phyloP scores from a whole-genome alignment of 1,139 yeast species.

The Lodderomyces parapsilosis region DNA sequence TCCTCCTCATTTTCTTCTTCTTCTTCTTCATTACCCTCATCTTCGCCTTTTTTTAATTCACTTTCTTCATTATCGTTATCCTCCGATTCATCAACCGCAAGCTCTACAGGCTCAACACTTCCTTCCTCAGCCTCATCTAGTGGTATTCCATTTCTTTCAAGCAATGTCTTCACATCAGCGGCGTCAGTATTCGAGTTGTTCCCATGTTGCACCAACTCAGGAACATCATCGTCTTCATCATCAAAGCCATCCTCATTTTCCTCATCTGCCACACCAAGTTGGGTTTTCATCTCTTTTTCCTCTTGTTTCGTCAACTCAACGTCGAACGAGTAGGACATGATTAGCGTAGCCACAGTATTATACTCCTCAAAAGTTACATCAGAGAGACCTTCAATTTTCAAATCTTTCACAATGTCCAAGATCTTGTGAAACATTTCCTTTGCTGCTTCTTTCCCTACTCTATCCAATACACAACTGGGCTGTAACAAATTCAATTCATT shows the following conservation, averaged over 20 bases:
- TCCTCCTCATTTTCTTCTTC: constrained; percentile 9
- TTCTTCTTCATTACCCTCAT: not conserved
- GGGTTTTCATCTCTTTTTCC: constrained; percentile 9
- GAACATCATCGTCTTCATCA: not conserved
- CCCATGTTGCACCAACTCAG: constrained; percentile 8
- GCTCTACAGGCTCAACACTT: not conserved
- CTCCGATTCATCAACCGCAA: not conserved
- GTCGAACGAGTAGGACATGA: constrained; percentile 48
- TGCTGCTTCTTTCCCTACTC: constrained; percentile 74
- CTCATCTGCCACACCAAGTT: not conserved
- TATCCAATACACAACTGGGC: constrained; percentile 69
- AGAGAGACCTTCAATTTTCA: constrained; percentile 19
- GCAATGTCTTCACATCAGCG: not conserved
- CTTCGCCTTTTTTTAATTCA: not conserved
- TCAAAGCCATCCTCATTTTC: constrained; percentile 7
- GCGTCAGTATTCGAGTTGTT: not conserved
- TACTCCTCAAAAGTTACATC: constrained; percentile 55
- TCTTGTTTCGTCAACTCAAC: constrained; percentile 25
- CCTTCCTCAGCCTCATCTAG: constrained; percentile 11
- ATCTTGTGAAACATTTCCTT: constrained; percentile 51
- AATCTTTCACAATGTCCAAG: constrained; percentile 21
- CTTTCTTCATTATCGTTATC: not conserved
- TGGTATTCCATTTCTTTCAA: constrained; percentile 9
- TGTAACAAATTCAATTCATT: constrained; percentile 48
- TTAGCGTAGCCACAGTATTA: constrained; percentile 63